Conservation (phyloP, 805 yeast species). For the Candida michaelii region DNA sequence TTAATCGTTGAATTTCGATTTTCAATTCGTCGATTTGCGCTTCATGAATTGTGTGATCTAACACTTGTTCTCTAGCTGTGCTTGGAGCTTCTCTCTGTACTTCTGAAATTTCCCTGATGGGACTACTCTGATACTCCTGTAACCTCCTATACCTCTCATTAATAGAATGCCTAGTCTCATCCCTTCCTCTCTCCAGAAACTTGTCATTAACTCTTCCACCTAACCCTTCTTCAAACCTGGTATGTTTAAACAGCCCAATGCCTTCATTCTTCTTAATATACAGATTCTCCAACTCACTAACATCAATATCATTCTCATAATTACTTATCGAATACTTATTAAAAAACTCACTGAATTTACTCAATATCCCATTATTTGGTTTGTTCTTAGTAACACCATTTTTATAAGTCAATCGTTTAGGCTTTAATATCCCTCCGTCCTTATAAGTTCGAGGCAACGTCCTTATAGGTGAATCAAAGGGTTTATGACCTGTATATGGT, state of each 20-base stretch:
- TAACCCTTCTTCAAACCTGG: neutral
- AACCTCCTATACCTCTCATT: neutral
- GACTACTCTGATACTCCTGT: too few species aligned
- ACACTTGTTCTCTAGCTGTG: neutral
- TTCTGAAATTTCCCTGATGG: too few species aligned
- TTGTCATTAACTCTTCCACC: too few species aligned
- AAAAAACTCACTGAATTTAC: slow-evolving; percentile 12
- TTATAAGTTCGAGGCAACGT: neutral
- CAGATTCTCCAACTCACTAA: slow-evolving; percentile 10
- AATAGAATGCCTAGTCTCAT: too few species aligned
- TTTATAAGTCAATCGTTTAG: slow-evolving; percentile 3
- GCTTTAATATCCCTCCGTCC: slow-evolving; percentile 16
- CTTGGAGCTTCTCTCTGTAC: neutral
- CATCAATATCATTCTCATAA: slow-evolving; percentile 13
- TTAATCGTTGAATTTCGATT: too few species aligned
- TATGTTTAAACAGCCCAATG: neutral
- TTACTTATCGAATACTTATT: slow-evolving; percentile 11
- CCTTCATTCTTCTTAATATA: neutral
- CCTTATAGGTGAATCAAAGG: slow-evolving; percentile 3
- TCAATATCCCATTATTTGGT: slow-evolving; percentile 8
- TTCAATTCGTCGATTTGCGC: too few species aligned
- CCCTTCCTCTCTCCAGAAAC: too few species aligned
- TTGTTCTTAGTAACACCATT: neutral
- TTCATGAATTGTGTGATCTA: too few species aligned
- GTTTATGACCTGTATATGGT: neutral